Evolutionary conservation across 164 flowering plant species (phyloP), one percentile per base, ranked within the genome.

Genomic region (Amborella trichopoda): DNA sequence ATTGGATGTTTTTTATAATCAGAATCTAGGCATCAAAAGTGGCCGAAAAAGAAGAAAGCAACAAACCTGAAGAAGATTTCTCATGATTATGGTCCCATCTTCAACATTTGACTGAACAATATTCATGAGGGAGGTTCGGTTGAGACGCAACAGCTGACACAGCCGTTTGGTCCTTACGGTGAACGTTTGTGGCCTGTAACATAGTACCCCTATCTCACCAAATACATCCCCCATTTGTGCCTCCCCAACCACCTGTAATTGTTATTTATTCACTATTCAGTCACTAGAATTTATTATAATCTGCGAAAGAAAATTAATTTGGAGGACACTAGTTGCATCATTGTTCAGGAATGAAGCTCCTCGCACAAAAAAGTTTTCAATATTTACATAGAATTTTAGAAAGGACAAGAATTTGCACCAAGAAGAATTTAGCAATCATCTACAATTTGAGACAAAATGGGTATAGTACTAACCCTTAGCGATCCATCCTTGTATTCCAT

Each of bases 131-230:
- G 78, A 56, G 3, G 89, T 79, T 16, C 99, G 94, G 56, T 83
- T 81, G 37, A 93, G 38, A 4, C 99, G 76, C 22, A 93, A 60
- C 18, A 93, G 66, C 68, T 85, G 97, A 56, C 85, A 74, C 53
- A 88, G 52, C 41, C 94, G 57, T 56, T 72, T 93, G 22, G 97
- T 93, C 8, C 99, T 77, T 22, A 78, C 87, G 6, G 95, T 88
- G 55, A 79, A 93, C 1, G 79, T 71, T 42, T 93, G 99, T 26
- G 96, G 99, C 65, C 80, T 76, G 50, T 88, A 88, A 55, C 95
- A 93, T 26, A 93, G 81, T 17, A 93, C 95, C n/a, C 97, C 95
- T 45, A 93, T 67, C 64, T 93, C 99, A 9, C 99, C 99, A 65
- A 75, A 70, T 11, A 85, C 48, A 39, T 81, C 94, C 26, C 97